Evolutionary conservation across 2,329 filamentous ascomycete genomes (phyloP).

Genomic region (Neospermospora avenae): DNA sequence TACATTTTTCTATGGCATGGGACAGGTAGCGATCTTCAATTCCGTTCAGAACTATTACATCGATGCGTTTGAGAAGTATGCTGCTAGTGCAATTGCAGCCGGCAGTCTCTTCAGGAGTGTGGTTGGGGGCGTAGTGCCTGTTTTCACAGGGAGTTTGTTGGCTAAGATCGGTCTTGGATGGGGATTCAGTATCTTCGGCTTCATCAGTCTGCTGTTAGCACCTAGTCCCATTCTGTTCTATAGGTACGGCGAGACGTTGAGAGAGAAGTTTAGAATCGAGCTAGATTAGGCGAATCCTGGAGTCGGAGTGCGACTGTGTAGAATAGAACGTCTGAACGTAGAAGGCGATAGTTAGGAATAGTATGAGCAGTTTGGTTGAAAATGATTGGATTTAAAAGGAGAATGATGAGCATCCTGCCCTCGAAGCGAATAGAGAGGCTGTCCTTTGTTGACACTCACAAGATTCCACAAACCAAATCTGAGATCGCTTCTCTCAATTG

Average conservation of each 20-base stretch:
- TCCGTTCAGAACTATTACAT: slow-evolving; percentile 54
- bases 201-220: slow-evolving; percentile 43
- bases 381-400: background rate
- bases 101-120: slow-evolving; percentile 46
- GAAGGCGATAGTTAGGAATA: too few species aligned
- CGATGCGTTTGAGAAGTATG: slow-evolving; percentile 48
- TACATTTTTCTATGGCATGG: slow-evolving; percentile 46
- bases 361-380: too few species aligned
- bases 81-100: slow-evolving; percentile 48
- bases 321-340: too few species aligned
- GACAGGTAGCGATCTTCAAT: slow-evolving; percentile 51
- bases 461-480: too few species aligned
- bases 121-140: slow-evolving; percentile 45
- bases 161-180: slow-evolving; percentile 46
- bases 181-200: slow-evolving; percentile 48
- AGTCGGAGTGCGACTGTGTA: background rate
- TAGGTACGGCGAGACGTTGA: slow-evolving; percentile 43
- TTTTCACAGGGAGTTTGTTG: slow-evolving; percentile 43
- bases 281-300: background rate
- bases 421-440: too few species aligned
- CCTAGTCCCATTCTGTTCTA: slow-evolving; percentile 49
- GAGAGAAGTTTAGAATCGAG: slow-evolving; percentile 44
- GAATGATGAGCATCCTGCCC: too few species aligned
- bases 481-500: too few species aligned
- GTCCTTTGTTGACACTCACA: too few species aligned